Conservation (phyloP, 202 grass and related monocot species). For the Tripidium arundinaceum region DNA sequence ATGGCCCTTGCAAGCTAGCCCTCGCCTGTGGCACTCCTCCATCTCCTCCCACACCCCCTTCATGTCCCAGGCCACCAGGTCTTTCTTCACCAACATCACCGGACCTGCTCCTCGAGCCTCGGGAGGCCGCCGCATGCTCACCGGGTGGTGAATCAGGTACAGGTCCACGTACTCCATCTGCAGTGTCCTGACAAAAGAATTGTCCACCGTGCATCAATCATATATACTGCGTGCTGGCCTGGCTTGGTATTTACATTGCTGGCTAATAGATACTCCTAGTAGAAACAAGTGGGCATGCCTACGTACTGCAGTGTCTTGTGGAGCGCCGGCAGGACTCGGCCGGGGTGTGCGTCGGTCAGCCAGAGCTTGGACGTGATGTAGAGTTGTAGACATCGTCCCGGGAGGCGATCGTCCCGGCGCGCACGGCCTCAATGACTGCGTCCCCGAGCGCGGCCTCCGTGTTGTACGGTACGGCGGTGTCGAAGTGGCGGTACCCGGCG, state of each 20-base stretch:
- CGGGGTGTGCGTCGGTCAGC: constrained; percentile 26
- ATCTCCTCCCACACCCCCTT: too few relatives aligned
- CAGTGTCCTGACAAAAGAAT: not conserved
- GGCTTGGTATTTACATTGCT: too few relatives aligned
- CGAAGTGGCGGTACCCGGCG: constrained; percentile 53
- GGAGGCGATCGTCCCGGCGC: constrained; percentile 18
- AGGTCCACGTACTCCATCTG: constrained; percentile 51
- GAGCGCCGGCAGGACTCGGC: constrained; percentile 33
- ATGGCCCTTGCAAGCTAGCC: too few relatives aligned
- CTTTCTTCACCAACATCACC: not conserved
- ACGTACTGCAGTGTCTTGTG: constrained; percentile 7
- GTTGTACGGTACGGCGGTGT: constrained; percentile 35
- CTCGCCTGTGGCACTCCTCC: too few relatives aligned
- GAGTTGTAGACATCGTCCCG: constrained; percentile 40
- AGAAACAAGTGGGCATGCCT: too few relatives aligned
- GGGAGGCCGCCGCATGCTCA: not conserved
- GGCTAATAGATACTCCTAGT: too few relatives aligned
- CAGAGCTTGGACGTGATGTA: constrained; percentile 68
- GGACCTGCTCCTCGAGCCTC: not conserved
- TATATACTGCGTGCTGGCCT: too few relatives aligned
- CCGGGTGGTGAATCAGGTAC: constrained; percentile 42
- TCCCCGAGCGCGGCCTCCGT: constrained; percentile 34
- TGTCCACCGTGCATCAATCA: too few relatives aligned
- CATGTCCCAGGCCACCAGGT: constrained; percentile 15
- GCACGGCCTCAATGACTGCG: constrained; percentile 26